Percentiles rank a stretch among this genome's conserved stretches.
phyloP scores from a whole-genome alignment of 495 filamentous ascomycete species.

The Xylaria castorea region DNA sequence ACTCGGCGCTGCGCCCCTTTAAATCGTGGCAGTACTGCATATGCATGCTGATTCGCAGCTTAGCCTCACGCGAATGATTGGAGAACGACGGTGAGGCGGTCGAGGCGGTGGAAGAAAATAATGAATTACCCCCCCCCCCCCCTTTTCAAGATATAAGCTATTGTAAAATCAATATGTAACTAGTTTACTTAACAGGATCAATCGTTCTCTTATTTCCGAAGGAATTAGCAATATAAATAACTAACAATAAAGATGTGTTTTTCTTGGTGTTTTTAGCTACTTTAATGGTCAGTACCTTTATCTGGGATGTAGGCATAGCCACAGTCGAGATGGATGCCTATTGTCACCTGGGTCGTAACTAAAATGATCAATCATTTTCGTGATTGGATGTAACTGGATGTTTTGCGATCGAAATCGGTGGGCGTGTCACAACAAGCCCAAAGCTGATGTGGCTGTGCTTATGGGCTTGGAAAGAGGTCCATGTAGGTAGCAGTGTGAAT shows the following conservation, averaged over 20 bases:
- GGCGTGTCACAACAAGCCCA: background rate
- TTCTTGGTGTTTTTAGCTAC: no score
- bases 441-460: background rate
- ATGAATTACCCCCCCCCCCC: no score
- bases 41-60: background rate
- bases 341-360: background rate
- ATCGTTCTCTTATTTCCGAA: no score
- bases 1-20: background rate
- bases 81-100: background rate
- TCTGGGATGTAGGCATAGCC: background rate
- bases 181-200: no score
- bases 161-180: no score
- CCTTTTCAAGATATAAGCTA: no score
- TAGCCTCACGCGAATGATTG: background rate
- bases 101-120: no score
- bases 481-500: no score
- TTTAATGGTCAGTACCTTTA: no score
- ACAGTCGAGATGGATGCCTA: background rate
- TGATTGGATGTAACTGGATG: background rate
- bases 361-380: background rate
- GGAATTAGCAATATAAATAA: no score
- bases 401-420: background rate
- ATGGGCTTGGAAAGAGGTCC: background rate
- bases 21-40: background rate
- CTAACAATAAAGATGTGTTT: no score